phyloP scores from a whole-genome alignment of 345 rosid genomes.

The Alliaria petiolata region DNA sequence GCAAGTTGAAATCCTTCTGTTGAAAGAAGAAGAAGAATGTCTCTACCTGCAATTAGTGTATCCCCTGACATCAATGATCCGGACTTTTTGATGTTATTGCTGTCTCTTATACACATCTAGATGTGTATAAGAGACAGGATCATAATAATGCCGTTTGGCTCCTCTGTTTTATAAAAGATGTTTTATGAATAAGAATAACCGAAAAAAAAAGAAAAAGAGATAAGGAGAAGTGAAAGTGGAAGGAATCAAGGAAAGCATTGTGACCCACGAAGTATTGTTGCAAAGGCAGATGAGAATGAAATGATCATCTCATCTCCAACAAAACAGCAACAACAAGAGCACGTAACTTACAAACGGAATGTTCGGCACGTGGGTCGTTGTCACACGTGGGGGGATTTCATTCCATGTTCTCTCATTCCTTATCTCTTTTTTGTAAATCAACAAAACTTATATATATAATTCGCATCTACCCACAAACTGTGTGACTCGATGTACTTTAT shows the following conservation, averaged over 20 bases:
- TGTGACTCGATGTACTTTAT: constrained; percentile 1
- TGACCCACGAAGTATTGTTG: constrained; percentile 22
- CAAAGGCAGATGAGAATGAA: constrained; percentile 3
- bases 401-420: background rate
- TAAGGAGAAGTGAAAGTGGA: constrained; percentile 19
- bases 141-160: constrained; percentile 10
- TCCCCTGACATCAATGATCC: background rate
- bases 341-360: constrained; percentile 33
- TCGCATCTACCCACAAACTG: constrained; percentile 7
- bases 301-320: constrained; percentile 7
- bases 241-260: constrained; percentile 28
- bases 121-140: too few species aligned
- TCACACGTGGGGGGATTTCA: constrained; percentile 17
- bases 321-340: constrained; percentile 17
- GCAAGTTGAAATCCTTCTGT: background rate
- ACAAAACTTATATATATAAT: background rate
- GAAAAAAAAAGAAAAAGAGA: background rate
- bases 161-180: background rate
- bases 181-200: background rate
- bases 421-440: background rate
- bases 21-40: background rate
- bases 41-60: background rate
- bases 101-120: too few species aligned
- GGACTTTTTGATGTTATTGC: constrained; percentile 6
- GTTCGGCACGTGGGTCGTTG: constrained; percentile 26